Evolutionary conservation across 148 eudicot genomes (phyloP).

Genomic region (Limonium bicolor): DNA sequence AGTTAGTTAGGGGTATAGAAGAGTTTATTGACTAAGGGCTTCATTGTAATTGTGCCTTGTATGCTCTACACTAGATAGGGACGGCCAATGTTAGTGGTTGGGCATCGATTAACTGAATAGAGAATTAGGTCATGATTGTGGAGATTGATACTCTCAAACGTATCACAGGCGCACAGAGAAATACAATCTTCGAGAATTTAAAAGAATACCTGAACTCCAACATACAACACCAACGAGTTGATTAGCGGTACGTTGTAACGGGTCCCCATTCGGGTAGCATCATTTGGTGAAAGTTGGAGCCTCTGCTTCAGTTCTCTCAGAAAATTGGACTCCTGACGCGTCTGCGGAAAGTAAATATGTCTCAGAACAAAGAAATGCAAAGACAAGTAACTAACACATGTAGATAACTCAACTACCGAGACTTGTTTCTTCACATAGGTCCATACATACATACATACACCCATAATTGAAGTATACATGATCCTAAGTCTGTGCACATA

Average conservation of each 20-base stretch:
- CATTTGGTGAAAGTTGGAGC: constrained; percentile 56
- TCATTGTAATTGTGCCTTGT: no score
- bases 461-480: background rate
- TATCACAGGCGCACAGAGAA: background rate
- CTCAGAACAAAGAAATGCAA: background rate
- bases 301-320: constrained; percentile 66
- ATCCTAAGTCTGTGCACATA: background rate
- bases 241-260: constrained; percentile 89
- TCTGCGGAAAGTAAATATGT: constrained; percentile 18
- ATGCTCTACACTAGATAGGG: no score
- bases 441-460: no score
- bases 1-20: no score
- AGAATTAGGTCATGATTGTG: background rate
- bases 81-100: background rate
- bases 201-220: constrained; percentile 86
- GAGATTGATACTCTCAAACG: background rate
- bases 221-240: constrained; percentile 89
- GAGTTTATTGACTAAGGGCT: background rate
- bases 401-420: no score
- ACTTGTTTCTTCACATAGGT: no score
- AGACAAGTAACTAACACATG: background rate
- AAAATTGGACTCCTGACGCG: constrained; percentile 61
- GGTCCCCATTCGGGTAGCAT: constrained; percentile 65
- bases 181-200: no score
- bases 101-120: background rate